Base-by-base conservation (phyloP, 805 yeast genomes). In the Suhomyces sp. region DNA sequence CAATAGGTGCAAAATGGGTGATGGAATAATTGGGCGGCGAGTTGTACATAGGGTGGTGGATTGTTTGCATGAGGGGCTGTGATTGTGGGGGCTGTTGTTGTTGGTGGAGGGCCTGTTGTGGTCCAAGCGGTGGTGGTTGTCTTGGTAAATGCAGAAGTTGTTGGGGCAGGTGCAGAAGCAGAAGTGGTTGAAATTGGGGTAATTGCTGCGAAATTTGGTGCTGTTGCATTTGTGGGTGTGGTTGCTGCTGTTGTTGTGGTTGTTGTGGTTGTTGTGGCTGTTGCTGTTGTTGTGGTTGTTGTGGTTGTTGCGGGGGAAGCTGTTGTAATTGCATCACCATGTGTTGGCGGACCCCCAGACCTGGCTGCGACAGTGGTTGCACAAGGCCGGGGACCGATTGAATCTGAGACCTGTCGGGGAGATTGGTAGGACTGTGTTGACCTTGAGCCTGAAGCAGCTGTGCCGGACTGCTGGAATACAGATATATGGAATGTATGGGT, bases 51-150 rank as follows among this genome's bases (percentile, higher is more conserved):
- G 24, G 39, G n/a, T 31, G 35, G 19, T 27, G 35, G 18, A 16
- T 38, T 22, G 14, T 20, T 14, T 31, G 43, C 24, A 19, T 22
- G 19, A 25, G 48, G n/a, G 27, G 34, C 23, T 40, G 46, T 9
- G 14, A 10, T 5, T 19, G 36, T 28, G 33, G 43, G n/a, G 19
- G 19, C 18, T 28, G 39, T 5, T 22, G 30, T 19, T 33, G 40
- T 18, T 15, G 19, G n/a, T 34, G 34, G 14, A 17, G 28, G 9
- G 26, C 19, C 15, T 20, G 39, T 19, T 25, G 40, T 13, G 20
- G 19, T 9, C 7, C 13, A 16, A 11, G 36, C 10, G 23, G 28
- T 11, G 19, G 28, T n/a, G 10, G 33, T 19, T 37, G 40, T 14
- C 10, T 25, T 23, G 36, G 24, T 3, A 21, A 12, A 14, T 21